A percentile compares a stretch with the other conserved stretches of the same genome.
Evolutionary conservation across 2,329 filamentous ascomycete genomes (phyloP).

Genomic region (Hirsutella rhossiliensis): DNA sequence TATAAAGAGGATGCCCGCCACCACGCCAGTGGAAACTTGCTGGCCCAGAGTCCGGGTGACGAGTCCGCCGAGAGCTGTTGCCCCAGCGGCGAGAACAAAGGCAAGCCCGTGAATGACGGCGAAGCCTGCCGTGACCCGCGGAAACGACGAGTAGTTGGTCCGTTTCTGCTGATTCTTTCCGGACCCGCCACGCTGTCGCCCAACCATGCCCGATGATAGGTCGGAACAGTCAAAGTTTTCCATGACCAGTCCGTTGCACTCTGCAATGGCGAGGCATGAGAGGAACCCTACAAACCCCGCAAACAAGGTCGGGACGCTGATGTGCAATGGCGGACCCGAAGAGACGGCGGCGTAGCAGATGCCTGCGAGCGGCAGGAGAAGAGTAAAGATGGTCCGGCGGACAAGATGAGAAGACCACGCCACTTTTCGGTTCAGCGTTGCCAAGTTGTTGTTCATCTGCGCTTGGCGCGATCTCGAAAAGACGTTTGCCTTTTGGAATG

Average conservation of each 20-base stretch:
- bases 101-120: conserved; percentile 58
- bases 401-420: conserved; percentile 63
- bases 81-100: conserved; percentile 56
- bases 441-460: conserved; percentile 49
- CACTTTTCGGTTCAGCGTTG: conserved; percentile 51
- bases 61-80: conserved; percentile 56
- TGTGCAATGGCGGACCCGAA: conserved; percentile 45
- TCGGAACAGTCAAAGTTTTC: conserved; percentile 74
- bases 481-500: conserved; percentile 58
- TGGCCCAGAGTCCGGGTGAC: conserved; percentile 55
- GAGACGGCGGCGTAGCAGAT: conserved; percentile 57
- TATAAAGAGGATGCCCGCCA: conserved; percentile 53
- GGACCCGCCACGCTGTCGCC: conserved; percentile 32
- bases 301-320: conserved; percentile 53
- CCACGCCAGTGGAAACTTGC: conserved; percentile 54
- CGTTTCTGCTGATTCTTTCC: conserved; percentile 26
- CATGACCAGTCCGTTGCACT: conserved; percentile 69
- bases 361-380: conserved; percentile 53
- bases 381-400: conserved; percentile 54
- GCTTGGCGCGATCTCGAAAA: conserved; percentile 54
- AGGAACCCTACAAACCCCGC: conserved; percentile 57
- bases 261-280: conserved; percentile 60
- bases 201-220: conserved; percentile 58
- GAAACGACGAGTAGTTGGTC: conserved; percentile 67
- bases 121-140: conserved; percentile 59